Evolutionary conservation across 78 protist species (phyloP).

Genomic region (Dictyostelium firmibasis): DNA sequence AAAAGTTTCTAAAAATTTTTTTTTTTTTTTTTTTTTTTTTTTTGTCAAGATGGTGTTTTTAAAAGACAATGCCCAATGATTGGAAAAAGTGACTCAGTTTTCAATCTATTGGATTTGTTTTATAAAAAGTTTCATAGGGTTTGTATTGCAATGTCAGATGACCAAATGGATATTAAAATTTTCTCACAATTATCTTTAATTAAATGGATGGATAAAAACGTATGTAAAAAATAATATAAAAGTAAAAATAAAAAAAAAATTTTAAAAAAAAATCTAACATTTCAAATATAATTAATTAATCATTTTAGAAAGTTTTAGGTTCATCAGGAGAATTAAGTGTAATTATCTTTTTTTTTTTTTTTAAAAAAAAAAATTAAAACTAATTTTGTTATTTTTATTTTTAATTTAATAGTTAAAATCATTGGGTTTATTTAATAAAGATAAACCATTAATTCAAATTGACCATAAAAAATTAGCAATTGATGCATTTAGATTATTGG

Average conservation of each 20-base stretch:
- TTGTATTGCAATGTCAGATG: slow-evolving; percentile 27
- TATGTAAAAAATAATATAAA: not conserved
- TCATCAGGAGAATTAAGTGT: slow-evolving; percentile 24
- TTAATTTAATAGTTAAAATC: slow-evolving; percentile 3
- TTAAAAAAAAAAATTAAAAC: not conserved
- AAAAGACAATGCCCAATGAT: slow-evolving; percentile 39
- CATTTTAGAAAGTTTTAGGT: slow-evolving; percentile 7
- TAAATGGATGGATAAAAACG: slow-evolving; percentile 63
- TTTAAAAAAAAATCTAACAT: not conserved
- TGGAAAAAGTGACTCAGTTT: not conserved
- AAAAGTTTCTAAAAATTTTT: no score
- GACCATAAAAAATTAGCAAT: slow-evolving; percentile 25
- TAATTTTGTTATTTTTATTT: not conserved
- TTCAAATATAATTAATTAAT: not conserved
- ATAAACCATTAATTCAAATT: slow-evolving; percentile 17
- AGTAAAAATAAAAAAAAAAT: not conserved
- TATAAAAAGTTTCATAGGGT: slow-evolving; percentile 33
- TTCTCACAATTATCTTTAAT: slow-evolving; percentile 34
- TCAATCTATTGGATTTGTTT: slow-evolving; percentile 28
- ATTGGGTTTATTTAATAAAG: slow-evolving; percentile 3
- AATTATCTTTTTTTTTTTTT: not conserved
- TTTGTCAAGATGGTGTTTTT: slow-evolving; percentile 11
- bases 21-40: not conserved
- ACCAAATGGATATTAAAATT: slow-evolving; percentile 35
- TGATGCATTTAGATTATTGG: slow-evolving; percentile 61